Conservation (phyloP, 2,329 filamentous ascomycete species). For the Diaporthe australafricana region DNA sequence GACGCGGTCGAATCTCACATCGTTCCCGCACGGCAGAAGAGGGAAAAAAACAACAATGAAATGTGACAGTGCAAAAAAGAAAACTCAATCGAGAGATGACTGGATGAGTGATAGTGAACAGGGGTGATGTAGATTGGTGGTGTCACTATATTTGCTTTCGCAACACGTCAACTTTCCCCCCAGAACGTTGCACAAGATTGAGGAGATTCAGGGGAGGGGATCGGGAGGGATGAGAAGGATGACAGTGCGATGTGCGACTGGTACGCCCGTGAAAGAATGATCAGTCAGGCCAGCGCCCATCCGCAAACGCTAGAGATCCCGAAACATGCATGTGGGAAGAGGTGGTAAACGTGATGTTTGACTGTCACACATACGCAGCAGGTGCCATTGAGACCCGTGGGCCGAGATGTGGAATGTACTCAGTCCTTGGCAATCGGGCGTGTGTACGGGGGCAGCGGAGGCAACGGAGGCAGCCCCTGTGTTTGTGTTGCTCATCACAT, state of each 20-base stretch:
- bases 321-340: neutral
- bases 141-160: neutral
- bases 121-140: neutral
- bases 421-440: neutral
- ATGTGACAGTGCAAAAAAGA: slow-evolving; percentile 14
- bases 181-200: neutral
- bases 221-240: too few relatives aligned
- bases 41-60: neutral
- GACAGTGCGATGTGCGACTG: neutral
- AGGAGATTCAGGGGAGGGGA: neutral
- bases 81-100: slow-evolving; percentile 10
- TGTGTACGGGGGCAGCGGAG: neutral
- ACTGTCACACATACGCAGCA: neutral
- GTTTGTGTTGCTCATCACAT: neutral
- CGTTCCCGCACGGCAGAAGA: neutral
- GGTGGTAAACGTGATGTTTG: neutral
- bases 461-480: neutral
- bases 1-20: neutral
- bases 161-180: neutral
- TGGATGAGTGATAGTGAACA: neutral
- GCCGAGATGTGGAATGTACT: neutral
- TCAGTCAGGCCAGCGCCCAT: neutral
- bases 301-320: neutral
- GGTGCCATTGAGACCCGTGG: neutral
- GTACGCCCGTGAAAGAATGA: neutral